A percentile compares a stretch with the other conserved stretches of the same genome.
phyloP scores from a whole-genome alignment of 352 stramenopile genomes.

The Bremia lactucae region DNA sequence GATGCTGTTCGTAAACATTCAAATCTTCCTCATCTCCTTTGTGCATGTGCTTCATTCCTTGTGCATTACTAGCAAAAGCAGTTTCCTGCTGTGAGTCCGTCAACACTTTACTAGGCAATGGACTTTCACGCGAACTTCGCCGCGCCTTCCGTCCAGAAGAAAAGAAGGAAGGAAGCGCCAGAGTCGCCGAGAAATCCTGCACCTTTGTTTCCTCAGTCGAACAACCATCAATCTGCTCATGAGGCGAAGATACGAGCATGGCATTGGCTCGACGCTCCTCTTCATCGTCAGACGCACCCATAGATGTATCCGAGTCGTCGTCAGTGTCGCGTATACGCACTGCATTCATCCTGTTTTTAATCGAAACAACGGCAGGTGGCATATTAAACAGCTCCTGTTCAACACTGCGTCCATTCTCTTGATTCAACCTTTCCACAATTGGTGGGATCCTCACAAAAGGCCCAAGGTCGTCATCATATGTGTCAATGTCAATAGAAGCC shows the following conservation, averaged over 20 bases:
- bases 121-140: conserved; percentile 22
- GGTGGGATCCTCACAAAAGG: conserved; percentile 4
- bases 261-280: conserved; percentile 10
- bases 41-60: background rate
- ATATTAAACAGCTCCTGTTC: background rate
- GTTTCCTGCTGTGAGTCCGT: conserved; percentile 2
- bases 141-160: conserved; percentile 29
- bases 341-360: conserved; percentile 6
- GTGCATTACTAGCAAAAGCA: background rate
- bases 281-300: conserved; percentile 29
- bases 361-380: conserved; percentile 1
- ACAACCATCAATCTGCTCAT: conserved; percentile 16
- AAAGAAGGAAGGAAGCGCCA: conserved; percentile 31
- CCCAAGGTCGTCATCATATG: conserved; percentile 27
- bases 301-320: conserved; percentile 30
- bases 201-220: conserved; percentile 50
- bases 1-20: conserved; percentile 5
- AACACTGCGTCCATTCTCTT: background rate
- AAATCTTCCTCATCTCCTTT: conserved; percentile 8
- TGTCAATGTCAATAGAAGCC: conserved; percentile 63
- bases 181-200: conserved; percentile 33
- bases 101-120: conserved; percentile 21
- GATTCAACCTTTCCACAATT: conserved; percentile 16
- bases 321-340: conserved; percentile 16
- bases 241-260: conserved; percentile 2